Evolutionary conservation across 805 yeast genomes (phyloP).

Genomic region (Candida ponderosae): DNA sequence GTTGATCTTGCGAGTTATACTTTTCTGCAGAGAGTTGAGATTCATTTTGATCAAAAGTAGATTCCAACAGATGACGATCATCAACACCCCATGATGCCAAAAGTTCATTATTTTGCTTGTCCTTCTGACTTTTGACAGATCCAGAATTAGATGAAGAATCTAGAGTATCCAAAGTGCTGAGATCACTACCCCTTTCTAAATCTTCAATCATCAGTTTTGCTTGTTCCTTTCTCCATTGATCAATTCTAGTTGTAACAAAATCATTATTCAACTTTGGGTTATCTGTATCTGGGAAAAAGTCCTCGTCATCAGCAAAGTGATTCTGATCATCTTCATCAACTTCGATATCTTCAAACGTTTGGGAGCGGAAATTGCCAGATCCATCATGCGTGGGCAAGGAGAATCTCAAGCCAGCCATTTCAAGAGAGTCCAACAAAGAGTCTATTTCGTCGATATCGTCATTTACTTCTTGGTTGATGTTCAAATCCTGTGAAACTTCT

Average conservation of each 20-base stretch:
- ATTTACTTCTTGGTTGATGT: too few species aligned
- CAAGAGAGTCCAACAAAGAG: slow-evolving; percentile 18
- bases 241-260: slow-evolving; percentile 17
- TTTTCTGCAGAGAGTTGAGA: neutral
- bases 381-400: slow-evolving; percentile 13
- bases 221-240: slow-evolving; percentile 21
- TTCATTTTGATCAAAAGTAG: neutral
- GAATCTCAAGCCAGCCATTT: slow-evolving; percentile 6
- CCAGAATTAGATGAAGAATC: slow-evolving; percentile 1
- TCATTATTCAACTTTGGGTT: slow-evolving; percentile 9
- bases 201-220: slow-evolving; percentile 16
- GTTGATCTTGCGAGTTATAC: neutral
- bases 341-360: neutral
- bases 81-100: slow-evolving; percentile 28
- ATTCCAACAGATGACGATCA: slow-evolving; percentile 10
- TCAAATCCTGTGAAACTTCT: neutral
- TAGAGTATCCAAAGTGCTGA: too few species aligned
- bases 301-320: too few species aligned
- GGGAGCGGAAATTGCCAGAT: slow-evolving; percentile 7
- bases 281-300: too few species aligned
- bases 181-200: slow-evolving; percentile 2
- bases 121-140: slow-evolving; percentile 1
- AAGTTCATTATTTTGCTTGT: slow-evolving; percentile 14
- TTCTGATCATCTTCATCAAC: slow-evolving; percentile 3
- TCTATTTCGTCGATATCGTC: slow-evolving; percentile 20